Percentiles rank a stretch among this genome's conserved stretches.
Evolutionary conservation across 371 early-diverging fungal species (phyloP).

Genomic region (Apophysomyces ossiformis): DNA sequence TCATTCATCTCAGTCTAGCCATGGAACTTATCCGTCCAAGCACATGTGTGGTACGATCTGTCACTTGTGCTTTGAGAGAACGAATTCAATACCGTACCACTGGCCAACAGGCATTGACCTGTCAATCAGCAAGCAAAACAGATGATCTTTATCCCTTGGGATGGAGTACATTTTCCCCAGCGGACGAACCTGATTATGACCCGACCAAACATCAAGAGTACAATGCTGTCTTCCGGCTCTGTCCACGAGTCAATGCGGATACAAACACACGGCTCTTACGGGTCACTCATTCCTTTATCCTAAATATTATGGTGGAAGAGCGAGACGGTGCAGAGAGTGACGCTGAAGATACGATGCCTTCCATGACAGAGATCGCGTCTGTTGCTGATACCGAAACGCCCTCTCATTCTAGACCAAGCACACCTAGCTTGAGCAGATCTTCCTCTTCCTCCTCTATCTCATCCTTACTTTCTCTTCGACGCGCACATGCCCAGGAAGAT

Average conservation of each 20-base stretch:
- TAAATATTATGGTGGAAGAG: slow-evolving; percentile 34
- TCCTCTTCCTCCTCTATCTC: slow-evolving; percentile 47
- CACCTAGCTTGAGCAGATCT: slow-evolving; percentile 40
- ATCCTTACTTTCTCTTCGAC: slow-evolving; percentile 30
- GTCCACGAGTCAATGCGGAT: slow-evolving; percentile 40
- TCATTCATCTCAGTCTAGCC: slow-evolving; percentile 41
- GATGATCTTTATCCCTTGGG: slow-evolving; percentile 37
- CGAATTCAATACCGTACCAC: slow-evolving; percentile 50
- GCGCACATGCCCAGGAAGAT: slow-evolving; percentile 7
- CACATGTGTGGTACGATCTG: slow-evolving; percentile 35
- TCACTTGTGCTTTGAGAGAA: slow-evolving; percentile 52
- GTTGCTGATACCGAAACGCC: slow-evolving; percentile 13
- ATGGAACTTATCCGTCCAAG: slow-evolving; percentile 41
- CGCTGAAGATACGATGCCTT: not conserved
- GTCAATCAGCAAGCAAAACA: slow-evolving; percentile 13
- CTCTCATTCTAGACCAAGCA: slow-evolving; percentile 27
- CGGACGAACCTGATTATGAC: not conserved
- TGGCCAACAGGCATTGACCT: slow-evolving; percentile 16
- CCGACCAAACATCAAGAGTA: slow-evolving; percentile 24
- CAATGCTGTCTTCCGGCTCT: slow-evolving; percentile 35
- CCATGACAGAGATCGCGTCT: not conserved
- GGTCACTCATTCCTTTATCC: slow-evolving; percentile 30
- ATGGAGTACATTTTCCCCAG: slow-evolving; percentile 32
- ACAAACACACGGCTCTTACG: slow-evolving; percentile 26
- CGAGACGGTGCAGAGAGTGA: slow-evolving; percentile 2